Conservation (phyloP, 352 stramenopile genomes). For the Phytopythium aichiense region DNA sequence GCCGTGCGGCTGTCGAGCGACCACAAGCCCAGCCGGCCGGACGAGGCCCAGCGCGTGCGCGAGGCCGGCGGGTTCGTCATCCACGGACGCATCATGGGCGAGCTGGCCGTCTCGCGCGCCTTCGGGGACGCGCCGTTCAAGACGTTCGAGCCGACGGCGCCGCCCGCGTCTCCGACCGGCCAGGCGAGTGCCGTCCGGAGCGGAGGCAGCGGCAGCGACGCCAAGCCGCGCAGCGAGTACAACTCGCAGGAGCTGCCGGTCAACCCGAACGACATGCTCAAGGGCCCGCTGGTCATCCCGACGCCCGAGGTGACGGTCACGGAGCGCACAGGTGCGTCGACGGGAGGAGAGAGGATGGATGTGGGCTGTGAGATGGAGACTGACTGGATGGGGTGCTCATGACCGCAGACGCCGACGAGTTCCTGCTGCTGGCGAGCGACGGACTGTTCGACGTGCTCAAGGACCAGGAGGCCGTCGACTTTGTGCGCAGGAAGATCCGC, state of each 20-base stretch:
- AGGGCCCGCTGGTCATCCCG: constrained; percentile 74
- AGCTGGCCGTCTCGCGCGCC: constrained; percentile 75
- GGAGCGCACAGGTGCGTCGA: constrained; percentile 41
- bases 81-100: constrained; percentile 92
- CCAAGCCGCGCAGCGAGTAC: constrained; percentile 64
- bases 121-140: constrained; percentile 96
- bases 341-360: background rate
- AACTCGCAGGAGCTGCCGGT: constrained; percentile 73
- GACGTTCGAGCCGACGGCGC: constrained; percentile 73
- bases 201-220: constrained; percentile 18
- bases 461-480: constrained; percentile 80
- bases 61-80: constrained; percentile 92
- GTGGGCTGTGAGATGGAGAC: background rate
- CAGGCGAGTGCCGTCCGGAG: background rate
- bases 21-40: constrained; percentile 92
- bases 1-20: constrained; percentile 93
- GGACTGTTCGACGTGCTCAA: constrained; percentile 82
- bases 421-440: constrained; percentile 75
- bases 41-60: constrained; percentile 94
- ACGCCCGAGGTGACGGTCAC: constrained; percentile 75
- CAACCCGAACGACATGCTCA: constrained; percentile 84
- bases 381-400: background rate
- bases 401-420: constrained; percentile 61
- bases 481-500: constrained; percentile 61
- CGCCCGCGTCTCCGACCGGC: constrained; percentile 2